A percentile compares a stretch with the other conserved stretches of the same genome.
These are phyloP conservation scores for Calophaca sinica DNA, from an alignment of 306 rosid species.

Conservation along the genomic window DNA sequence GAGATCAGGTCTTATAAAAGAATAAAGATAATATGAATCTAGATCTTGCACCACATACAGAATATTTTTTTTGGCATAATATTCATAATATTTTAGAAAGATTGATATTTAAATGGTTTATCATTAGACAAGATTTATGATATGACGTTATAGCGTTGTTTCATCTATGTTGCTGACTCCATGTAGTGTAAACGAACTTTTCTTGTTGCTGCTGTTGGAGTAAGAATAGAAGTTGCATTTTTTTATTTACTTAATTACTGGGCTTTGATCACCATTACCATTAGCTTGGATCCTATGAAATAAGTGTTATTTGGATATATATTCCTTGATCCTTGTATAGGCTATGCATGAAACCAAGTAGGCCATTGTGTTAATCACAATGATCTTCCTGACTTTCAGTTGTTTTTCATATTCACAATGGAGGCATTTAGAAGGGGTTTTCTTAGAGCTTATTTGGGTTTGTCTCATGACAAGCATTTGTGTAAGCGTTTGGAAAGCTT, in stretches of 20 bases:
- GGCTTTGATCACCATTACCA: neutral
- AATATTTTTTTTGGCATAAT: no score
- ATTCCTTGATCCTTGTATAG: conserved; percentile 21
- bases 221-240: neutral
- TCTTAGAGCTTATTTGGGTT: neutral
- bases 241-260: neutral
- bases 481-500: neutral
- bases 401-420: conserved; percentile 15
- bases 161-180: no score
- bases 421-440: neutral
- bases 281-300: conserved; percentile 2
- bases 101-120: no score
- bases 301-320: neutral
- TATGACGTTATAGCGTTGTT: no score
- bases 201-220: no score
- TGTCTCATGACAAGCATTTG: neutral
- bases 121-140: no score
- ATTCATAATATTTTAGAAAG: no score
- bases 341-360: conserved; percentile 11
- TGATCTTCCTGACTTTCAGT: conserved; percentile 22
- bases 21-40: no score
- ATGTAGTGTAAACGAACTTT: no score
- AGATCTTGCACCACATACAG: no score
- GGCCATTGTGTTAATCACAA: conserved; percentile 8
- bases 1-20: no score